Conservation (phyloP, 2,329 filamentous ascomycete species). For the Bipolaris zeicola region DNA sequence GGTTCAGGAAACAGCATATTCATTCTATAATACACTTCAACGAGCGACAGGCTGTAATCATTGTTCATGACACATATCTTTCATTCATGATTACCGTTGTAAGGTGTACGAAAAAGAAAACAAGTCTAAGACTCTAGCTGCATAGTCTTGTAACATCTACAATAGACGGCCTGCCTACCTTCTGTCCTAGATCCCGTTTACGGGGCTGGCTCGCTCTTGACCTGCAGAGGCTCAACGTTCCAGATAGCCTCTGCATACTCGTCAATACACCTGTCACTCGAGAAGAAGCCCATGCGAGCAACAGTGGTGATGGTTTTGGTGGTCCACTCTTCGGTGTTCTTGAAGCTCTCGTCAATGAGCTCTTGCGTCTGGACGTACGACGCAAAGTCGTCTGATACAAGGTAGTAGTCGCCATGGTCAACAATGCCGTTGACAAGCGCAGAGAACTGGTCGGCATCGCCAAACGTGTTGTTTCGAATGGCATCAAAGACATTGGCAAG, state of each 20-base stretch:
- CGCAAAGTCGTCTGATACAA: constrained; percentile 96
- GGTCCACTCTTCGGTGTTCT: constrained; percentile 90
- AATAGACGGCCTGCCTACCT: neutral
- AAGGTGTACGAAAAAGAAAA: neutral
- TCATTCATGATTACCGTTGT: neutral
- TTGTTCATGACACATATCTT: neutral
- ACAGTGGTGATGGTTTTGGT: constrained; percentile 89
- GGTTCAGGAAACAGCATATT: too few relatives aligned
- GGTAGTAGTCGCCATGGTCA: constrained; percentile 95
- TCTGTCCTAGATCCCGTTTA: constrained; percentile 2
- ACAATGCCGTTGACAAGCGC: constrained; percentile 83
- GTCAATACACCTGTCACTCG: constrained; percentile 90
- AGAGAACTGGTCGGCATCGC: constrained; percentile 77
- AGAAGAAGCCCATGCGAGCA: constrained; percentile 96
- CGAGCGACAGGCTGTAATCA: too few relatives aligned
- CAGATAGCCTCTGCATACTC: constrained; percentile 98
- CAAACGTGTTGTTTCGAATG: constrained; percentile 82
- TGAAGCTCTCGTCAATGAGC: constrained; percentile 89
- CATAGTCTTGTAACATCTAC: constrained; percentile 4
- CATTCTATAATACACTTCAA: too few relatives aligned
- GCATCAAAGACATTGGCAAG: constrained; percentile 81
- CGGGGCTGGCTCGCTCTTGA: constrained; percentile 41
- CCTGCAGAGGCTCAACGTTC: constrained; percentile 84
- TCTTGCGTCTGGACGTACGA: constrained; percentile 91
- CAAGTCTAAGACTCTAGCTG: constrained; percentile 8